A percentile compares a stretch with the other conserved stretches of the same genome.
Conservation (phyloP, 352 stramenopile species). For the Phytophthora pseudosyringae region DNA sequence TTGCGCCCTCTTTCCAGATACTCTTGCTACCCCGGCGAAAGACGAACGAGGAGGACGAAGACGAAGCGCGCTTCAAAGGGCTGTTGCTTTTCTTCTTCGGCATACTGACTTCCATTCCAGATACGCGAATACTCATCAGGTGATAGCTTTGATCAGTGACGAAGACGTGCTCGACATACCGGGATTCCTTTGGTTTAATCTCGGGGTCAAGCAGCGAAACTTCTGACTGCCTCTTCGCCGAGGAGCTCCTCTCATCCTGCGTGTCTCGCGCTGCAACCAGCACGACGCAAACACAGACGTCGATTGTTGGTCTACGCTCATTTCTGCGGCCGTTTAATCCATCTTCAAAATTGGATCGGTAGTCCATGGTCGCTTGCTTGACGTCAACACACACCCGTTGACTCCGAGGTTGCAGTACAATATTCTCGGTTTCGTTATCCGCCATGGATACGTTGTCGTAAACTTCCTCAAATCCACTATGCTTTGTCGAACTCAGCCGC, state of each 20-base stretch:
- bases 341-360: conserved; percentile 33
- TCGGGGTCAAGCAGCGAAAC: conserved; percentile 32
- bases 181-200: conserved; percentile 34
- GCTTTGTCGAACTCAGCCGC: conserved; percentile 69
- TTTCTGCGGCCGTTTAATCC: conserved; percentile 28
- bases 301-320: conserved; percentile 38
- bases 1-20: conserved; percentile 56
- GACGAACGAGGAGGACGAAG: conserved; percentile 35
- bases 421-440: conserved; percentile 2
- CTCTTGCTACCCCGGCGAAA: conserved; percentile 59
- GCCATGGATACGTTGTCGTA: conserved; percentile 5
- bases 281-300: conserved; percentile 63
- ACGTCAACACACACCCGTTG: conserved; percentile 33
- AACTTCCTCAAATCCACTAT: conserved; percentile 51
- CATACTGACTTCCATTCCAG: conserved; percentile 36
- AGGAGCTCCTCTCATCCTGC: conserved; percentile 32
- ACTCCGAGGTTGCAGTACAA: not conserved
- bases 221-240: conserved; percentile 26
- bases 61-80: conserved; percentile 14
- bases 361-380: conserved; percentile 34
- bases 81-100: conserved; percentile 23
- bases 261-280: conserved; percentile 37
- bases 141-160: conserved; percentile 56
- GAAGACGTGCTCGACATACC: conserved; percentile 61
- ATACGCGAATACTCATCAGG: conserved; percentile 66